phyloP scores from a whole-genome alignment of 2,329 filamentous ascomycete genomes.

The Sclerotiophoma versabilis region DNA sequence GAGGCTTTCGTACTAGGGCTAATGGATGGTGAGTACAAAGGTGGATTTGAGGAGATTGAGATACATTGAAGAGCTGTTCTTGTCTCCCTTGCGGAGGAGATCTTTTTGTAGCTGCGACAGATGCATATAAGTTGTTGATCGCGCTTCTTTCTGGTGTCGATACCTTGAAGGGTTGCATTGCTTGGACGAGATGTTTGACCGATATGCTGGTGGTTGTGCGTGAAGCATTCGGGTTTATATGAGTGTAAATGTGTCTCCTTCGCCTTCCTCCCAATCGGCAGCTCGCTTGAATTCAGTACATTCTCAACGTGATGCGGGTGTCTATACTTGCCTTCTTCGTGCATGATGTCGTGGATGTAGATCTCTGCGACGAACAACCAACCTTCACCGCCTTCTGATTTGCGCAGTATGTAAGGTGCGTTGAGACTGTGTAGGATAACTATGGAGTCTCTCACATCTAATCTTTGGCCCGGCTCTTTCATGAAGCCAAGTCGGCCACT shows the following conservation, averaged over 20 bases:
- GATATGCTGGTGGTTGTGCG: background rate
- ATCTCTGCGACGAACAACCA: background rate
- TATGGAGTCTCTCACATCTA: background rate
- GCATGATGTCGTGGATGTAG: background rate
- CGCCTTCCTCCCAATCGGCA: background rate
- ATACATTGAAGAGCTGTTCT: background rate
- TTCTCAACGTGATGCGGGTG: background rate
- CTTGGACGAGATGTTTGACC: too few species aligned
- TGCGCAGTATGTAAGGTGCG: background rate
- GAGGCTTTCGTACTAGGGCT: background rate
- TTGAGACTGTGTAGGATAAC: background rate
- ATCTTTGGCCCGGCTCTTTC: too few species aligned
- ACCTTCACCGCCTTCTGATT: background rate
- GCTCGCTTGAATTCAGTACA: background rate
- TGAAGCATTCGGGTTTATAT: background rate
- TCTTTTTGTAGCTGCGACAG: too few species aligned
- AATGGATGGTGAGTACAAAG: background rate
- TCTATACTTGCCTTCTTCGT: background rate
- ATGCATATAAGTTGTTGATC: too few species aligned
- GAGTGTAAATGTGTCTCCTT: background rate
- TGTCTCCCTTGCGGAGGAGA: background rate
- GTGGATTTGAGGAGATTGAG: background rate
- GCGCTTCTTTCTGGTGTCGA: too few species aligned
- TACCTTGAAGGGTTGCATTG: too few species aligned
- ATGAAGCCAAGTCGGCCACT: background rate